These are phyloP conservation scores for Wickerhamiella pararugosa DNA, from an alignment of 1,139 yeast species.

Conservation along the genomic window DNA sequence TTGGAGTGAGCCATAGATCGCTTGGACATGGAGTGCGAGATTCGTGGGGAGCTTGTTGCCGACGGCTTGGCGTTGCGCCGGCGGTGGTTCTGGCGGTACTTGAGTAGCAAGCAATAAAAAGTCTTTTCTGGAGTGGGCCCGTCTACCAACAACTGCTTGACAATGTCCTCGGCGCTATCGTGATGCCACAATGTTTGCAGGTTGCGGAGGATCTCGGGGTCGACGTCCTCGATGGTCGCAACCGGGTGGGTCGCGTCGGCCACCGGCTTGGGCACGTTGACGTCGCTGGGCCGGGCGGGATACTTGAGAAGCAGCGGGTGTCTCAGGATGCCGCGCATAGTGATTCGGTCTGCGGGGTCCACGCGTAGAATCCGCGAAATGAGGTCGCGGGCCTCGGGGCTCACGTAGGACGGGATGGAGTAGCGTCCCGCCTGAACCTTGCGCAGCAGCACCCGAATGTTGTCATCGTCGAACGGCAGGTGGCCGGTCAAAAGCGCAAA, in stretches of 20 bases:
- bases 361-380: slow-evolving; percentile 70
- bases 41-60: neutral
- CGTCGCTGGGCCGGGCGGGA: slow-evolving; percentile 25
- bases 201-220: slow-evolving; percentile 68
- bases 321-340: slow-evolving; percentile 51
- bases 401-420: slow-evolving; percentile 65
- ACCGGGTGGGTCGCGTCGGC: slow-evolving; percentile 31
- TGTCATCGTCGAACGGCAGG: slow-evolving; percentile 92
- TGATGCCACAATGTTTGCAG: slow-evolving; percentile 88
- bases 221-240: slow-evolving; percentile 43
- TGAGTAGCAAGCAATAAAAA: slow-evolving; percentile 67
- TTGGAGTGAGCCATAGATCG: slow-evolving; percentile 1
- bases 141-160: slow-evolving; percentile 42
- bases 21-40: neutral
- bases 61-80: neutral
- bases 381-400: slow-evolving; percentile 73
- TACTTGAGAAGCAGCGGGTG: slow-evolving; percentile 77
- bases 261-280: slow-evolving; percentile 8
- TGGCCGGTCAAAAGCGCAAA: slow-evolving; percentile 91
- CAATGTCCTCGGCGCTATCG: slow-evolving; percentile 45
- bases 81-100: slow-evolving; percentile 67
- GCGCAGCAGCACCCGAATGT: slow-evolving; percentile 65
- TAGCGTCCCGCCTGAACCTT: slow-evolving; percentile 87
- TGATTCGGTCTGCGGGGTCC: slow-evolving; percentile 63
- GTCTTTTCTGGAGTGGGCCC: slow-evolving; percentile 72